Evolutionary conservation across 306 rosid genomes (phyloP).

Genomic region (Prunus salicina): DNA sequence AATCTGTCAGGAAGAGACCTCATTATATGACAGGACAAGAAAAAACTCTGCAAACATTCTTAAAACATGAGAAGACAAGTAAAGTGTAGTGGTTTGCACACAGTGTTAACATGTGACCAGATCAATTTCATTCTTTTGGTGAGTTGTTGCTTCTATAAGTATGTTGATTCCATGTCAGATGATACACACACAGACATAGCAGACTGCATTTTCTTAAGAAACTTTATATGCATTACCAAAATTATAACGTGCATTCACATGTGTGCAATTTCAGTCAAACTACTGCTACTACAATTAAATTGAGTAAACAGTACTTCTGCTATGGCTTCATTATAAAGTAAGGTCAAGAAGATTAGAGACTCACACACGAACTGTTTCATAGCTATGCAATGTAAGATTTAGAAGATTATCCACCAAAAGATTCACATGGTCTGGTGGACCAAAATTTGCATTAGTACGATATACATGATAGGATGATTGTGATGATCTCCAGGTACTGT

Average conservation of each 20-base stretch:
- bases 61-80: neutral
- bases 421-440: constrained; percentile 77
- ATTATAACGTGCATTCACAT: neutral
- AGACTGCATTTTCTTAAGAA: neutral
- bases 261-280: neutral
- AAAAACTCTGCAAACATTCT: neutral
- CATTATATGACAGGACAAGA: neutral
- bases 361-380: constrained; percentile 94
- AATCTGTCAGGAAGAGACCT: neutral
- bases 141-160: neutral
- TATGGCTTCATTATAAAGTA: constrained; percentile 6
- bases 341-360: constrained; percentile 36
- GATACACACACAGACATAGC: neutral
- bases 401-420: constrained; percentile 81
- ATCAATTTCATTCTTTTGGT: constrained; percentile 1
- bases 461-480: constrained; percentile 89
- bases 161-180: neutral
- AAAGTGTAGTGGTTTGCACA: neutral
- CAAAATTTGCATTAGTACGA: constrained; percentile 64
- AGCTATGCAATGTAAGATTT: constrained; percentile 75
- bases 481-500: constrained; percentile 97
- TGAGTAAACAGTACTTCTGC: neutral
- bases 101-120: neutral
- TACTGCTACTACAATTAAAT: neutral
- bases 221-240: neutral